Conservation (phyloP, 768 basidiomycete genomes). For the Agaricus blazei region DNA sequence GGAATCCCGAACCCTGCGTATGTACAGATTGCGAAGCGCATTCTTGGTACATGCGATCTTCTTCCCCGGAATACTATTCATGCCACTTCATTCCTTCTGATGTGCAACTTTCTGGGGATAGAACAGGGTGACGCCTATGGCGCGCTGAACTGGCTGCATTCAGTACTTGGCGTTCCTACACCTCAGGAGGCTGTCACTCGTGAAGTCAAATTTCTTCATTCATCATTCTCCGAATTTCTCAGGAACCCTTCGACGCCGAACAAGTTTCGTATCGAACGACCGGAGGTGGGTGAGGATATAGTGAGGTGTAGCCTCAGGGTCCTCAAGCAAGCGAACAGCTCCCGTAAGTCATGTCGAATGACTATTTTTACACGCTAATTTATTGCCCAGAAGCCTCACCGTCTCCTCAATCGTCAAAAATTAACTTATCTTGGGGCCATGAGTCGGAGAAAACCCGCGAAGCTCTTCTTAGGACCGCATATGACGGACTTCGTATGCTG, state of each 20-base stretch:
- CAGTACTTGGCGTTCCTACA: neutral
- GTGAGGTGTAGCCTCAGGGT: slow-evolving; percentile 1
- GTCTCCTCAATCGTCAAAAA: neutral
- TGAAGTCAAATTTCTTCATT: slow-evolving; percentile 1
- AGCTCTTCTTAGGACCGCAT: neutral
- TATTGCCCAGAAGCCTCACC: neutral
- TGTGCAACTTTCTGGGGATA: slow-evolving; percentile 4
- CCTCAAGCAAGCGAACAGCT: slow-evolving; percentile 1
- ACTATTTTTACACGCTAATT: neutral
- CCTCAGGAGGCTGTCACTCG: neutral
- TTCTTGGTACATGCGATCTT: neutral
- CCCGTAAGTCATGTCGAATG: neutral
- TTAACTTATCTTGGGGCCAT: neutral
- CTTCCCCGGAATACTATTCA: neutral
- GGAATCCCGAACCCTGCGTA: neutral
- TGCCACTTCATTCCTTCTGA: neutral
- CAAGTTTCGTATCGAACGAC: neutral
- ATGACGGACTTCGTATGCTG: slow-evolving; percentile 2
- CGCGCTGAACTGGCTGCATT: neutral
- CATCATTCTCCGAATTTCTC: slow-evolving; percentile 1
- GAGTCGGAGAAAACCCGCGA: neutral
- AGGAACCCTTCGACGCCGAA: neutral
- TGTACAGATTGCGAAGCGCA: neutral
- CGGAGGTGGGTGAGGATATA: neutral
- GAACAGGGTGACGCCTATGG: neutral